Evolutionary conservation across 371 early-diverging fungal genomes (phyloP), one percentile per base, ranked within the genome.

Genomic region (Apophysomyces variabilis): DNA sequence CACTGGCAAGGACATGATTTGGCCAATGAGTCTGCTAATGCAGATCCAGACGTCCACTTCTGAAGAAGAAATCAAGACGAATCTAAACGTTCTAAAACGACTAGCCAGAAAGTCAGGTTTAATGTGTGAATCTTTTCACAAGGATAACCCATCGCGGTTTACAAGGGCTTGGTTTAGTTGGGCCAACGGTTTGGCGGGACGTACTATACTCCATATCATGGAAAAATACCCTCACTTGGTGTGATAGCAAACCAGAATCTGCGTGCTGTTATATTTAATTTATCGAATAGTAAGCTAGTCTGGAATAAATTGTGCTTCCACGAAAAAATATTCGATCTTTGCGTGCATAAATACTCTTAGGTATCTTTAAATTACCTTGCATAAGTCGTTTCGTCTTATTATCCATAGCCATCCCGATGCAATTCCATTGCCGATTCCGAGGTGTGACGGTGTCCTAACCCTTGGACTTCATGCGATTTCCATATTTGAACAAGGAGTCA

Each of bases 91-190:
- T 16, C 13, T 86, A 0, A 72, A 79, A 41, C 21, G 65, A 38
- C 69, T 75, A 43, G 75, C 81, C 1, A 67, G 58, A 12, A 58
- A 54, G 2, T 70, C 83, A 14, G 80, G 75, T 5, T 66, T 82
- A 11, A 85, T 86, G 77, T 81, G 81, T 61, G 85, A 86, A 68
- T 71, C 84, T 0, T 73, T 85, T 54, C 59, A 73, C 58, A 76
- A 67, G 39, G 75, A 84, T 57, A 63, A 78, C 35, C 71, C 80
- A 21, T 46, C 58, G 5, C 64, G 56, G 3, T 83, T 68, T 60
- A 85, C 84, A n/a, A 61, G 84, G 14, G 57, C 74, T 36, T 85
- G 84, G 84, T 86, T 86, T 60, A 79, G 83, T 36, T 85, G 85
- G 87, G 81, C 84, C n/a, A 85, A 85, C 64, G 76, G 77, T 7